These are phyloP conservation scores for Torulaspora maleeae DNA, from an alignment of 805 yeast genomes.

Conservation along the genomic window DNA sequence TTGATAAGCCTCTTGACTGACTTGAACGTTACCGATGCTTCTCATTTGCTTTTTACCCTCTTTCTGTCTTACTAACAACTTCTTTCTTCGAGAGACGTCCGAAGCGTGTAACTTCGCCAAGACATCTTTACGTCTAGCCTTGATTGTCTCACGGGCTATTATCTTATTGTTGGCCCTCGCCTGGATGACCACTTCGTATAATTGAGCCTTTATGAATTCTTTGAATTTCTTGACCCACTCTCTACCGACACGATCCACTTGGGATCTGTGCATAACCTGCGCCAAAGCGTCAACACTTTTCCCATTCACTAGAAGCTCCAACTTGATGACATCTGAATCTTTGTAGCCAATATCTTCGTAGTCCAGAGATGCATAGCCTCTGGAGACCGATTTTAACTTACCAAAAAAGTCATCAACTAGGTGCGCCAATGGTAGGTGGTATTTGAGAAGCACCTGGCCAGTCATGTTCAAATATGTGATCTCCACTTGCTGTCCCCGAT, in stretches of 20 bases:
- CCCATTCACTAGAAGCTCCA: constrained; percentile 88
- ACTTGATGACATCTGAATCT: constrained; percentile 73
- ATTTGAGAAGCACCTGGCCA: constrained; percentile 77
- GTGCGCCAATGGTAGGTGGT: constrained; percentile 80
- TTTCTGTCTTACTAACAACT: constrained; percentile 80
- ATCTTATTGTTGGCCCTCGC: constrained; percentile 77
- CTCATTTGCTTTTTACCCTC: constrained; percentile 83
- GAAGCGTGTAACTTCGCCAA: constrained; percentile 89
- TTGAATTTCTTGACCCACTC: constrained; percentile 82
- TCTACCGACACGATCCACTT: constrained; percentile 65
- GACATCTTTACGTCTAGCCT: constrained; percentile 93
- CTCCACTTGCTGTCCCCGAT: constrained; percentile 79
- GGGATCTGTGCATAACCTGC: constrained; percentile 79
- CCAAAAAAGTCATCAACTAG: constrained; percentile 95
- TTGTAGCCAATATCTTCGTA: constrained; percentile 90
- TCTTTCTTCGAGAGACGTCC: constrained; percentile 85
- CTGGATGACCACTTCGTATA: constrained; percentile 89
- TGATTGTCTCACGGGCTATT: constrained; percentile 87
- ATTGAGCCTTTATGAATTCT: constrained; percentile 71
- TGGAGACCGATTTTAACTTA: constrained; percentile 78
- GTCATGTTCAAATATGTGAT: constrained; percentile 62
- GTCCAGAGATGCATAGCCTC: constrained; percentile 91
- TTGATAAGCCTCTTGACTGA: constrained; percentile 83
- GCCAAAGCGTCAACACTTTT: constrained; percentile 87
- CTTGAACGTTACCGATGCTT: constrained; percentile 68